These are phyloP conservation scores for Nissolia schottii DNA, from an alignment of 306 rosid species.

Conservation along the genomic window DNA sequence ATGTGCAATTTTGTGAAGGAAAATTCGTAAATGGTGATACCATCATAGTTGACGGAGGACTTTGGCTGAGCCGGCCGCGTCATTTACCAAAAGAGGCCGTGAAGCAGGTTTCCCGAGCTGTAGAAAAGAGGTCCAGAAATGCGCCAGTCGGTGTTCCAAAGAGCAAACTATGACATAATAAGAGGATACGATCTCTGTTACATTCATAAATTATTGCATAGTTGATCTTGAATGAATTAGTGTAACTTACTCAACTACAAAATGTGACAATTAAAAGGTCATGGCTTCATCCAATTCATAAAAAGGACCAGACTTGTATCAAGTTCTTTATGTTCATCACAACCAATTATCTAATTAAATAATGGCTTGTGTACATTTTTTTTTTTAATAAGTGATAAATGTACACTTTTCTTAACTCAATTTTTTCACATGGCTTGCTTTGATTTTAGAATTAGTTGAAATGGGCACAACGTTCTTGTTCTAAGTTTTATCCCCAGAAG, in stretches of 20 bases:
- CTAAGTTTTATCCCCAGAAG: too few species aligned
- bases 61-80: conserved; percentile 90
- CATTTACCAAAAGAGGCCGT: conserved; percentile 72
- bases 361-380: too few species aligned
- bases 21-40: conserved; percentile 72
- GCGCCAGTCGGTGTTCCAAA: conserved; percentile 59
- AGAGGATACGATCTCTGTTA: neutral
- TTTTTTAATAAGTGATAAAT: too few species aligned
- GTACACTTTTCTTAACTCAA: too few species aligned
- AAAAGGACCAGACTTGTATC: too few species aligned
- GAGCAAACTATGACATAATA: conserved; percentile 61
- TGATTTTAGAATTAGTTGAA: too few species aligned
- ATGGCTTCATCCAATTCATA: neutral
- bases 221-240: neutral
- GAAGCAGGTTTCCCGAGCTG: conserved; percentile 65
- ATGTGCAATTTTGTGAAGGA: conserved; percentile 49
- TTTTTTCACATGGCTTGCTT: too few species aligned
- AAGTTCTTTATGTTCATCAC: too few species aligned
- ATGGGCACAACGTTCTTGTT: too few species aligned
- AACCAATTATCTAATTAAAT: too few species aligned
- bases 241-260: neutral
- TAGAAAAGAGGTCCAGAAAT: conserved; percentile 73
- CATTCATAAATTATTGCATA: neutral
- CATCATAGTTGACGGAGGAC: conserved; percentile 75
- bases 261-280: neutral